Evolutionary conservation across 129 eudicot genomes (phyloP).

Genomic region (Calendula officinalis): DNA sequence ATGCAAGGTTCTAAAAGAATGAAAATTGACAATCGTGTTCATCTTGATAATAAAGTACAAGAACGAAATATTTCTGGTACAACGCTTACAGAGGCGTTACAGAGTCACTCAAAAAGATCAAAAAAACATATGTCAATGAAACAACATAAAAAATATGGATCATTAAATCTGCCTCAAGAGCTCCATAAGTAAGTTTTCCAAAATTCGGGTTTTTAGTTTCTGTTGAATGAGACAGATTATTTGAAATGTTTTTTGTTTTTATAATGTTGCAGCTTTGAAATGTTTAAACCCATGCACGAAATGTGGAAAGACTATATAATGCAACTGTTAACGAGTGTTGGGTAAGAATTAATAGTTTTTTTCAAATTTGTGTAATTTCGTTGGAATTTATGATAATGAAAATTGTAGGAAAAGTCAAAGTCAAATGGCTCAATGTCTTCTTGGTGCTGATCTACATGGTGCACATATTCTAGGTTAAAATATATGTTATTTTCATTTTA

Average conservation of each 20-base stretch:
- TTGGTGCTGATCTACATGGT: slow-evolving; percentile 84
- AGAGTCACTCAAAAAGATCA: slow-evolving; percentile 68
- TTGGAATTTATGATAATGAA: slow-evolving; percentile 11
- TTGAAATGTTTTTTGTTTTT: slow-evolving; percentile 12
- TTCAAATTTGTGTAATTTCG: slow-evolving; percentile 7
- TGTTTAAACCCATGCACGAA: slow-evolving; percentile 77
- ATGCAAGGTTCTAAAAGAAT: slow-evolving; percentile 63
- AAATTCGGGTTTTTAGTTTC: neutral
- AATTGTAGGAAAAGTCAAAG: slow-evolving; percentile 53
- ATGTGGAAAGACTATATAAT: slow-evolving; percentile 63
- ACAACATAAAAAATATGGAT: slow-evolving; percentile 67
- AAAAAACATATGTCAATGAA: slow-evolving; percentile 75
- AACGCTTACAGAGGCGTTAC: slow-evolving; percentile 42
- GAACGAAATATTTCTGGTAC: slow-evolving; percentile 38
- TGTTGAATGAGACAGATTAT: slow-evolving; percentile 20
- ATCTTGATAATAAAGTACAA: slow-evolving; percentile 75
- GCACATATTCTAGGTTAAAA: slow-evolving; percentile 68
- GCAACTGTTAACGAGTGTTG: slow-evolving; percentile 57
- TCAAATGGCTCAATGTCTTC: slow-evolving; percentile 62
- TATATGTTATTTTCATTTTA: too few species aligned
- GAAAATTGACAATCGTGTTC: slow-evolving; percentile 65
- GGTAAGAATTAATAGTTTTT: slow-evolving; percentile 39
- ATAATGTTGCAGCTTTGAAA: slow-evolving; percentile 51
- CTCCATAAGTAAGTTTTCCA: slow-evolving; percentile 51
- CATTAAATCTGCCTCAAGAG: slow-evolving; percentile 58